Base-by-base conservation (phyloP, 2,329 filamentous ascomycete genomes). In the Trichophyton mentagrophytes region DNA sequence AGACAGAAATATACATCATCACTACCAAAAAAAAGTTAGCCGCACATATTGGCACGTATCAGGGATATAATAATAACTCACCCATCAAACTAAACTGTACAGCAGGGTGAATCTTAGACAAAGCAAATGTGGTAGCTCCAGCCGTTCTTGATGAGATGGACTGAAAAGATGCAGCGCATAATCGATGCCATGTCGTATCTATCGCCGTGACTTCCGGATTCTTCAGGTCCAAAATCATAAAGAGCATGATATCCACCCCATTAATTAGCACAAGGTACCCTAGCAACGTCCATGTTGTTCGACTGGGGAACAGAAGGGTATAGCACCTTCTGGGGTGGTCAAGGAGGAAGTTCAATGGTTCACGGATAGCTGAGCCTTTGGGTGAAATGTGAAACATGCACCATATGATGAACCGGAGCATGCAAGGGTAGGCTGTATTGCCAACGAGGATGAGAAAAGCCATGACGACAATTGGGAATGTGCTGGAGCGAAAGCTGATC, bases 1-100 rank as follows among this genome's bases (percentile, higher is more conserved):
- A 95, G 61, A 95, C 87, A 58, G 90, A 95, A 65, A 97, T 95
- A 73, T 97, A 97, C 92, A 97, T 97, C 92, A 97, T 97, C 70
- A 96, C 86, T 73, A 95, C 78, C 49, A 8, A 36, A 9, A 3
- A 15, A 7, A 0, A 83, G 72, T 20, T n/a, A 57, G 25, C 33
- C 8, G 11, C 1, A 38, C 11, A n/a, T n/a, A 25, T 11, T 40
- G 3, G 27, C 17, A 15, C 0, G 0, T 6, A 9, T 1, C 13
- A 55, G 4, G 2, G 17, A 53, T 5, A 25, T 3, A 5, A n/a
- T 9, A 20, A 7, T 3, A n/a, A 38, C 71, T 66, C 82, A 80
- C 69, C 75, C 0, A 85, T 71, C 60, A 84, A 77, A 57, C 63
- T 64, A 57, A 85, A 77, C 61, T 83, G 82, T 0, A 84, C 76